phyloP scores from a whole-genome alignment of 768 basidiomycete species.

The Scleroderma bovista region DNA sequence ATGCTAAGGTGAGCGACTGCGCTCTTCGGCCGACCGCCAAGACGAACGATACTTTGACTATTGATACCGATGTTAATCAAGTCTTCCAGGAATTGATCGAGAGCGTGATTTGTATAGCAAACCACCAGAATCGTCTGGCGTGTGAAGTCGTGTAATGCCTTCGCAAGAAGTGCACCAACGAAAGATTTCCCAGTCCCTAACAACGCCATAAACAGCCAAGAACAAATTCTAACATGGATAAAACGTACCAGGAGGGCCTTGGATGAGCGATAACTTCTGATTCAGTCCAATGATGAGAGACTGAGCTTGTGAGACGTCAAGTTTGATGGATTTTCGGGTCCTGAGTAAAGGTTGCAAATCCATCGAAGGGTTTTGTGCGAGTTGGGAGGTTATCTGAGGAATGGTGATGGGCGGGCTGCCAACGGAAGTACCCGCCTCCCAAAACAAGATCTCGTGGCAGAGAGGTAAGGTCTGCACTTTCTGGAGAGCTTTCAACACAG shows the following conservation, averaged over 20 bases:
- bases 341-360: constrained; percentile 38
- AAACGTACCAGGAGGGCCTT: constrained; percentile 62
- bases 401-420: constrained; percentile 5
- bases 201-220: neutral
- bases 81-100: constrained; percentile 64
- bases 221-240: neutral
- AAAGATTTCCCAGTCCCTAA: constrained; percentile 75
- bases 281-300: constrained; percentile 48
- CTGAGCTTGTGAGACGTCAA: constrained; percentile 46
- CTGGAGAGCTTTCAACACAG: constrained; percentile 54
- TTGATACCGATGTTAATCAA: constrained; percentile 58
- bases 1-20: constrained; percentile 43
- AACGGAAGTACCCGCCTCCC: constrained; percentile 32
- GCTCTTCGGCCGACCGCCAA: constrained; percentile 50
- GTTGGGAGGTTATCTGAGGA: constrained; percentile 21
- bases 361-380: constrained; percentile 27
- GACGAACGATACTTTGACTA: constrained; percentile 42
- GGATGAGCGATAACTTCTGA: constrained; percentile 54
- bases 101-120: constrained; percentile 74
- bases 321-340: constrained; percentile 34
- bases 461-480: constrained; percentile 41
- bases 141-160: constrained; percentile 47
- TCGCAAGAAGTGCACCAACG: constrained; percentile 62
- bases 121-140: constrained; percentile 54
- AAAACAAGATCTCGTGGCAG: constrained; percentile 46